Evolutionary conservation across 306 rosid genomes (phyloP).

Genomic region (Cicer judaicum): DNA sequence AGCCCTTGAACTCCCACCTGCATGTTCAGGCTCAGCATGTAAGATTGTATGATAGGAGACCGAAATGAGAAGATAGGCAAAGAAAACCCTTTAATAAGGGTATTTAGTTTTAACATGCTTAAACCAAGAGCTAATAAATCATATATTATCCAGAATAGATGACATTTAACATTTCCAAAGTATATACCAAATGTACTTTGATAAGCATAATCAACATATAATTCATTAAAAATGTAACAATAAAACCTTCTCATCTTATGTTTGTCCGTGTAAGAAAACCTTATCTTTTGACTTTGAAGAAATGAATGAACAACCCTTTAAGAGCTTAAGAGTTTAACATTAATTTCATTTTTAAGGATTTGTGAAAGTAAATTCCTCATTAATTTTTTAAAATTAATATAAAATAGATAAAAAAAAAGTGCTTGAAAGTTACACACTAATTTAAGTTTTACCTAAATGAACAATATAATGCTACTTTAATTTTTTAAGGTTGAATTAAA

Average conservation of each 20-base stretch:
- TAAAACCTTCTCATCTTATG: background rate
- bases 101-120: slow-evolving; percentile 1
- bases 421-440: too few species aligned
- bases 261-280: slow-evolving; percentile 27
- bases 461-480: too few species aligned
- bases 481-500: too few species aligned
- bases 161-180: background rate
- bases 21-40: slow-evolving; percentile 36
- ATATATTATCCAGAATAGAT: slow-evolving; percentile 20
- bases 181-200: slow-evolving; percentile 19
- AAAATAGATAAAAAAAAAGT: too few species aligned
- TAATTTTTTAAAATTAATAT: too few species aligned
- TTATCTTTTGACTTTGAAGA: slow-evolving; percentile 4
- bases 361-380: too few species aligned
- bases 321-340: too few species aligned
- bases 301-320: slow-evolving; percentile 3
- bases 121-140: slow-evolving; percentile 27
- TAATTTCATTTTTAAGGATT: too few species aligned
- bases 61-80: slow-evolving; percentile 27
- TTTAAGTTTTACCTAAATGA: too few species aligned
- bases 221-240: slow-evolving; percentile 20
- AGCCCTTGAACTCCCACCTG: slow-evolving; percentile 88
- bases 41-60: slow-evolving; percentile 35
- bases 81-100: slow-evolving; percentile 28
- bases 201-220: slow-evolving; percentile 1